Evolutionary conservation across 768 basidiomycete species (phyloP).

Genomic region (Trichaptum fuscoviolaceum): DNA sequence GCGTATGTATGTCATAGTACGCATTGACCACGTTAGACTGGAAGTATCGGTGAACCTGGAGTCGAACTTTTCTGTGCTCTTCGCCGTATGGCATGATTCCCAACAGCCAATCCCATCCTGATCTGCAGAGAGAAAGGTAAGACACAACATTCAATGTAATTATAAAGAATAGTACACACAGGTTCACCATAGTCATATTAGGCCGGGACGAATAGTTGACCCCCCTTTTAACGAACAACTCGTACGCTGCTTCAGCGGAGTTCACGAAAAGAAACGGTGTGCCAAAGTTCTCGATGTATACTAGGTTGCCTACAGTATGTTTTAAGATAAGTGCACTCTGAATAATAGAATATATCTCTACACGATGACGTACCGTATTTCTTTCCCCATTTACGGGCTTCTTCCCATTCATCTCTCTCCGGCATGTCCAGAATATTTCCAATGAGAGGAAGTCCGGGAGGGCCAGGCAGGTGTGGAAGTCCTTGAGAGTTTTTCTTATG

Average conservation of each 20-base stretch:
- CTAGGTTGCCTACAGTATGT: neutral
- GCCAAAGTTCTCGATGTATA: constrained; percentile 5
- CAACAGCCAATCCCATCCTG: neutral
- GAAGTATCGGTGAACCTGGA: neutral
- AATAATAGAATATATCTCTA: neutral
- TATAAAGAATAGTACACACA: neutral
- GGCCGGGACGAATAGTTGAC: neutral
- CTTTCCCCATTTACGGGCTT: constrained; percentile 17
- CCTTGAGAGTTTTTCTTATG: neutral
- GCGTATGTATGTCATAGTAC: neutral
- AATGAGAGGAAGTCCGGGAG: constrained; percentile 16
- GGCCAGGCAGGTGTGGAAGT: constrained; percentile 17
- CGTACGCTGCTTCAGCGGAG: constrained; percentile 14
- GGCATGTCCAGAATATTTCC: constrained; percentile 21
- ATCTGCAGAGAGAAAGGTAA: neutral
- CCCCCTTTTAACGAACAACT: constrained; percentile 16
- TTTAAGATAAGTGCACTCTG: neutral
- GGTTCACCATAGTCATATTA: neutral
- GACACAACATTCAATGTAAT: neutral
- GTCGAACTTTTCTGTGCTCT: neutral
- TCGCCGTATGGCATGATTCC: neutral
- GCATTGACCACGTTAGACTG: neutral
- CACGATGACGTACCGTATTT: constrained; percentile 15
- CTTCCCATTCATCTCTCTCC: constrained; percentile 9
- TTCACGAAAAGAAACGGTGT: constrained; percentile 11